Percentiles rank a stretch among this genome's conserved stretches.
These are phyloP conservation scores for Cladochytrium tenue DNA, from an alignment of 371 early-diverging fungal genomes.

Conservation along the genomic window DNA sequence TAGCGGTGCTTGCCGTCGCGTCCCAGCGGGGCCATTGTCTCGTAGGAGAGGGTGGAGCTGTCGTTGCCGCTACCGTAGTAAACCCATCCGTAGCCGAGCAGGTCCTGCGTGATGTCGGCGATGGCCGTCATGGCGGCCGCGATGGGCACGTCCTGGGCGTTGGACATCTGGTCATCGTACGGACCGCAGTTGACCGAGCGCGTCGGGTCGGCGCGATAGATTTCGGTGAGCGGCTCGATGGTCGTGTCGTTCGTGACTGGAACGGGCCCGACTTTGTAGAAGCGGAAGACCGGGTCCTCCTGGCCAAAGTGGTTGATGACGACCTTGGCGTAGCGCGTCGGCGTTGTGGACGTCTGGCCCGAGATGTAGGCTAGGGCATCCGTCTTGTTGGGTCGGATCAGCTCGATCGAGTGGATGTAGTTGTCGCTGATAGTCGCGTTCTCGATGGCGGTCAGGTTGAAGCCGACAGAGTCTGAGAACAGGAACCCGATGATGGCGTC, in stretches of 20 bases:
- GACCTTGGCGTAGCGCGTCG: constrained; percentile 11
- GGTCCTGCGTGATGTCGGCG: constrained; percentile 4
- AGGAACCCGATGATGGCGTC: constrained; percentile 10
- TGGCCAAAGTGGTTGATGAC: constrained; percentile 6
- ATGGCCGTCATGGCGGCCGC: constrained; percentile 2
- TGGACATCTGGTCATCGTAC: background rate
- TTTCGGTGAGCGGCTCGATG: background rate
- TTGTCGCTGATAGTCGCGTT: constrained; percentile 10
- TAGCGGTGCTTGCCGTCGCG: background rate
- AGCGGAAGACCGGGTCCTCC: constrained; percentile 4
- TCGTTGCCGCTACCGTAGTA: background rate
- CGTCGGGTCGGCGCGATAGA: constrained; percentile 6
- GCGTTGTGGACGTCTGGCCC: background rate
- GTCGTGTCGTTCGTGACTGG: constrained; percentile 1
- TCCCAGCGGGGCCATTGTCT: constrained; percentile 4
- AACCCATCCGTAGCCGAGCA: background rate
- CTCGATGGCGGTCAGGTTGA: constrained; percentile 14
- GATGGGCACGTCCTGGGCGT: background rate
- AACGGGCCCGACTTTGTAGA: constrained; percentile 7
- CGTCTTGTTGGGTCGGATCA: constrained; percentile 10
- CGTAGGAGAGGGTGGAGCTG: background rate
- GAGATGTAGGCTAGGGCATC: constrained; percentile 12
- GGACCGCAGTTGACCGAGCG: constrained; percentile 1
- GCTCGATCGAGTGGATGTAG: constrained; percentile 17
- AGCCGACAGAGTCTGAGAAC: background rate